Base-by-base conservation (phyloP, 1,139 yeast genomes). In the Nakaseomyces kungkrabaensis region DNA sequence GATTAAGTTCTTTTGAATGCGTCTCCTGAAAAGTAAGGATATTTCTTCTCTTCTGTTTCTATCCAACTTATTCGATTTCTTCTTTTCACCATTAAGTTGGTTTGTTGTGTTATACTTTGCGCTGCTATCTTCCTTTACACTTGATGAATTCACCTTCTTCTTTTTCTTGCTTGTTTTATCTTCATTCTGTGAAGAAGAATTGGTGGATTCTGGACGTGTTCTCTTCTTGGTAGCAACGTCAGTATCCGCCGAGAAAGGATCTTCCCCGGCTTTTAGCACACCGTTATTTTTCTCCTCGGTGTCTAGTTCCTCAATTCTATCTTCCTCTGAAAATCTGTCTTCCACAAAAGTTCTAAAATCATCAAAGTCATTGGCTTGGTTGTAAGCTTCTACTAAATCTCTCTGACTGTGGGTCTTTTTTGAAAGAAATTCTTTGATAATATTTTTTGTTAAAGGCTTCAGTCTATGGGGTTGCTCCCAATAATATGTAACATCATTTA, bases 401-500 rank as follows among this genome's bases (percentile, higher is more conserved):
- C 54, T 52, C 45, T 56, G 59, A n/a, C 51, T 51, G 9, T 45
- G 41, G 31, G 51, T 51, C 37, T 52, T 53, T 4, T 54, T 52
- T 25, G 50, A 52, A 25, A 62, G 49, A 50, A 56, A 59, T 24
- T 52, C 49, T 3, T 54, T 51, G 5, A 63, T 57, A 6, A 45
- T 48, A 4, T 50, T 48, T 8, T 51, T 31, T 1, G 51, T 51
- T 45, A 68, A 55, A 17, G 56, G 54, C 37, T 51, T 58, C 29
- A 68, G 46, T 47, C 57, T 58, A 13, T 57, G 56, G 7, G 67
- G 65, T 40, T 56, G 56, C 27, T 61, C 66, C 71, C 72, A 68
- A 51, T 60, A 65, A 49, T 59, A 69, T 3, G 69, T 63, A 1
- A 63, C 59, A 52, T 69, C 72, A 48, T 62, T 62, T 48, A 68